Evolutionary conservation across 495 filamentous ascomycete species (phyloP).

Genomic region (Pseudomonodictys pantanalensis): DNA sequence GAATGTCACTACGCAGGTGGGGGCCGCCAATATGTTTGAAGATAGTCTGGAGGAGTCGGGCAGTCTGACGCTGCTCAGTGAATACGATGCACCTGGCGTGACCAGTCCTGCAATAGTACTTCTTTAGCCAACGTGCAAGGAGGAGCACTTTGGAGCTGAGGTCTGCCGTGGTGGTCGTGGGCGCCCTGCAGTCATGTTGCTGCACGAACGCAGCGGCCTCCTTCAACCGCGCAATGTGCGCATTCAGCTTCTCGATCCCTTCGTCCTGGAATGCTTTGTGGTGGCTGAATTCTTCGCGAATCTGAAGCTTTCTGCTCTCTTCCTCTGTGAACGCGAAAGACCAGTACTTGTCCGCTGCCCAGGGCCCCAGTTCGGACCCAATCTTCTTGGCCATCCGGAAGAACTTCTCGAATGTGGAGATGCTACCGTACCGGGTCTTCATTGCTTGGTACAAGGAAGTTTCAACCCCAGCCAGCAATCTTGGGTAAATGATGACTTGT

Average conservation of each 20-base stretch:
- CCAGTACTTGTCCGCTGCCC: conserved; percentile 88
- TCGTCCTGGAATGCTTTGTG: conserved; percentile 28
- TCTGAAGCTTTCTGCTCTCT: conserved; percentile 60
- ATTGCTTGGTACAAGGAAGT: conserved; percentile 64
- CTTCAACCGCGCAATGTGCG: conserved; percentile 53
- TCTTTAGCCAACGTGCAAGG: conserved; percentile 55
- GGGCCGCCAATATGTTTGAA: conserved; percentile 56
- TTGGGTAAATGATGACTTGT: conserved; percentile 56
- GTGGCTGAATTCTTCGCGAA: conserved; percentile 51
- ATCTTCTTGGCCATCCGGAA: conserved; percentile 58
- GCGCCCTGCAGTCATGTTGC: conserved; percentile 48
- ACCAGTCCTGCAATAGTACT: conserved; percentile 55
- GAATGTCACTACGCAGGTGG: conserved; percentile 61
- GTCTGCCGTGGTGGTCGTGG: conserved; percentile 41
- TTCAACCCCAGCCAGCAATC: conserved; percentile 51
- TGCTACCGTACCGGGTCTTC: conserved; percentile 53
- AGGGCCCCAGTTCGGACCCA: conserved; percentile 69
- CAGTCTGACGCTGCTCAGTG: conserved; percentile 73
- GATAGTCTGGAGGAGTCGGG: conserved; percentile 65
- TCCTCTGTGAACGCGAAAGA: conserved; percentile 64
- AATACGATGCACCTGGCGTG: conserved; percentile 84
- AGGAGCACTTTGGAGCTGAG: conserved; percentile 72
- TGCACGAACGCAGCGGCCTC: conserved; percentile 59
- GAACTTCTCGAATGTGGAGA: conserved; percentile 55
- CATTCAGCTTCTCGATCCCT: conserved; percentile 47